Conservation (phyloP, 768 basidiomycete genomes). For the Cystofilobasidium capitatum region DNA sequence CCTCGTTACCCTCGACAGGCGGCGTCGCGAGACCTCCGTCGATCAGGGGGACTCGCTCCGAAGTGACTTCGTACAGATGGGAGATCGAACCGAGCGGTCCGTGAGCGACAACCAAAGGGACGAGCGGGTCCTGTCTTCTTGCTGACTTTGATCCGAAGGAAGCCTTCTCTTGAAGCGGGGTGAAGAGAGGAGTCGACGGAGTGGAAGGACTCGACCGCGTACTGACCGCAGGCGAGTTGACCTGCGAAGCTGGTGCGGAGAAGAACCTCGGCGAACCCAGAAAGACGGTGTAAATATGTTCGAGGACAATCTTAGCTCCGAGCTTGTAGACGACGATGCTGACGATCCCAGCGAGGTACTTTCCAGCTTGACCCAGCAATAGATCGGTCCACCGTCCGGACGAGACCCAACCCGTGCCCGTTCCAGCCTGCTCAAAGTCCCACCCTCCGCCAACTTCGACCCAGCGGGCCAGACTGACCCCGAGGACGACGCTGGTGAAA, state of each 20-base stretch:
- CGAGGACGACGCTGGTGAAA: conserved; percentile 71
- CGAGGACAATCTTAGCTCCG: neutral
- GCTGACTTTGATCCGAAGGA: too few relatives aligned
- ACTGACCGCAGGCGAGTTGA: neutral
- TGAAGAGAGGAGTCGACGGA: neutral
- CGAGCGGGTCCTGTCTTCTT: neutral
- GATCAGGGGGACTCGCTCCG: neutral
- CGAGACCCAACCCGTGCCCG: neutral
- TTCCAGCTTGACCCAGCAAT: neutral
- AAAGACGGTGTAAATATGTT: neutral
- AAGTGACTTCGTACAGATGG: neutral
- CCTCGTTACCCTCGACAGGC: neutral
- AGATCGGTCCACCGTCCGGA: too few relatives aligned
- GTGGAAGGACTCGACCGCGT: neutral
- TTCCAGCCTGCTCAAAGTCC: neutral
- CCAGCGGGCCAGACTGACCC: conserved; percentile 65
- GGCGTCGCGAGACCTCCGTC: conserved; percentile 1
- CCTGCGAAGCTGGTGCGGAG: neutral
- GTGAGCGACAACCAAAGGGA: neutral
- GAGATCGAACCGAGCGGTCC: neutral
- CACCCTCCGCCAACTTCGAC: conserved; percentile 18
- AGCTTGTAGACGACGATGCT: neutral
- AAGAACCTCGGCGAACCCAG: neutral
- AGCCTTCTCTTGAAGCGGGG: too few relatives aligned
- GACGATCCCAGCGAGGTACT: neutral